Evolutionary conservation across 108 stramenopile species (phyloP).

Genomic region (Pseudonitzschia pungens): DNA sequence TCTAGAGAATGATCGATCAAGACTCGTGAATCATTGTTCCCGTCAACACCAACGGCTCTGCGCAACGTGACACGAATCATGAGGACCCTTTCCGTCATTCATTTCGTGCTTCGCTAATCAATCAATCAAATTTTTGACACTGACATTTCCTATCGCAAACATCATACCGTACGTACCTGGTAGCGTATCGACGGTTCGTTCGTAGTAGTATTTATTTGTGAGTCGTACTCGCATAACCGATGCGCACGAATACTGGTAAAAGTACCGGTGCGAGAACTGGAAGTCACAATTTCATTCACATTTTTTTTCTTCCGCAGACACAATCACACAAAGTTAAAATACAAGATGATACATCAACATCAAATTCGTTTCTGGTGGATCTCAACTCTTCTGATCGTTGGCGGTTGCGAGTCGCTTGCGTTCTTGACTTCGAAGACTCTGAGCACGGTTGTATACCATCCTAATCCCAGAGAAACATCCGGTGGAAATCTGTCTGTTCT

Average conservation of each 20-base stretch:
- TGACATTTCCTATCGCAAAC: constrained; percentile 1
- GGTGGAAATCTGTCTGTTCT: neutral
- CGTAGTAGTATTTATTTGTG: too few relatives aligned
- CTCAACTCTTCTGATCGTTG: neutral
- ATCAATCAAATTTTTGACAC: neutral
- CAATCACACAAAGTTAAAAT: neutral
- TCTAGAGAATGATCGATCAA: too few relatives aligned
- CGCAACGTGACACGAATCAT: neutral
- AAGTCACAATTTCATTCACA: too few relatives aligned
- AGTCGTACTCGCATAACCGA: too few relatives aligned
- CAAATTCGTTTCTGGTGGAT: constrained; percentile 8
- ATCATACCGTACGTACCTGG: neutral
- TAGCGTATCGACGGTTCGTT: neutral
- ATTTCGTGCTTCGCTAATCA: neutral
- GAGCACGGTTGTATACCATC: neutral
- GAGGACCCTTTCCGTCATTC: neutral
- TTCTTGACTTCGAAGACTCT: constrained; percentile 7
- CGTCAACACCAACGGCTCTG: neutral
- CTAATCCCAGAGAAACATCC: neutral
- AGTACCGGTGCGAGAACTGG: too few relatives aligned
- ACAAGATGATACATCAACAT: neutral
- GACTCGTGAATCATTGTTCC: neutral
- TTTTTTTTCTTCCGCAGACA: too few relatives aligned
- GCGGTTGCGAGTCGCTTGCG: constrained; percentile 1
- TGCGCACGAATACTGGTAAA: too few relatives aligned